Base-by-base conservation (phyloP, 345 rosid species). In the Arabis hirsuta region DNA sequence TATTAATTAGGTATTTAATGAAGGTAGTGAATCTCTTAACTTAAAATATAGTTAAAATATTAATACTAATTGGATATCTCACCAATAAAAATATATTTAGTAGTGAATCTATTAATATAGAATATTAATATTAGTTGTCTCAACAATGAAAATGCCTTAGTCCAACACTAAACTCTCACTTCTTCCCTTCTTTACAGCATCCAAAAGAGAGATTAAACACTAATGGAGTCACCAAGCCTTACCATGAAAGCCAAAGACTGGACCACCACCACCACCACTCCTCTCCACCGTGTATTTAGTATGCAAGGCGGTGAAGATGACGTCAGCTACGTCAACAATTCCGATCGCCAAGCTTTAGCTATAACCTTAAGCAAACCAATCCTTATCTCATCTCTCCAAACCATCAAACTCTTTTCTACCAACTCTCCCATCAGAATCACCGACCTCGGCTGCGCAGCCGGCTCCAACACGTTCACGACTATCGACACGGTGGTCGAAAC, bases 251-350 rank as follows among this genome's bases (percentile, higher is more conserved):
- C 64, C 7, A 43, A 69, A 70, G 78, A 71, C 61, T 13, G 82
- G 80, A 70, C 72, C 62, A 14, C 80, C 62, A 56, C 45, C 31
- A 55, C 71, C 62, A 14, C 80, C 62, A 56, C 45, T 24, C 52
- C 71, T 42, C 87, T 86, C 56, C 74, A 84, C 69, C 78, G 83
- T 32, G 82, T 81, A 9, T 54, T 81, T n/a, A 73, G 83, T 45
- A 81, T 86, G 90, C 84, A 84, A 81, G 90, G 90, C 31, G 86
- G 87, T 22, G 85, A 84, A 29, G 84, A 64, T 43, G 86, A 86
- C 55, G 55, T 71, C 36, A 86, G 90, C 80, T 86, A 86, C 42
- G 82, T 82, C 22, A 86, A 81, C 77, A 86, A 86, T 76, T 86
- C 84, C 3, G 76, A 81, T 19, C 76, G 82, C 60, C 72, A 86